phyloP scores from a whole-genome alignment of 129 eudicot species.

The Erigeron canadensis region DNA sequence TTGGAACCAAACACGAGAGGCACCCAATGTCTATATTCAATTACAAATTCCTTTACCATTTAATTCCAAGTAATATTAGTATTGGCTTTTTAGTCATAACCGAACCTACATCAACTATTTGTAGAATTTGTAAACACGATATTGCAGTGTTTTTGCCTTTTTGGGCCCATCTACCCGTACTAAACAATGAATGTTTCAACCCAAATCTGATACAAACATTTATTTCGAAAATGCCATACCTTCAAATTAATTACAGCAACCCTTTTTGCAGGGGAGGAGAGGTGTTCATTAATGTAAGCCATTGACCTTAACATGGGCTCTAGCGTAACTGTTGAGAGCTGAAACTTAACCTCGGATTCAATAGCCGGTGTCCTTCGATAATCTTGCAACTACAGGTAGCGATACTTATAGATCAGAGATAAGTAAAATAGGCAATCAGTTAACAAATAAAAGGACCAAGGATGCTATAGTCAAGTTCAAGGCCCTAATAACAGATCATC shows the following conservation, averaged over 20 bases:
- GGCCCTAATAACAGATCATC: neutral
- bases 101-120: neutral
- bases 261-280: constrained; percentile 71
- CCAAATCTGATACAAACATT: neutral
- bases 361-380: constrained; percentile 64
- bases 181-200: neutral
- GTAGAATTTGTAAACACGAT: neutral
- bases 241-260: constrained; percentile 86
- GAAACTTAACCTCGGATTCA: constrained; percentile 92
- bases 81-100: neutral
- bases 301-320: constrained; percentile 97
- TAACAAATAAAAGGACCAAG: neutral
- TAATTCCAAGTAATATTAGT: neutral
- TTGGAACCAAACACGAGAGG: neutral
- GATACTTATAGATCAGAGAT: constrained; percentile 14
- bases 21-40: neutral
- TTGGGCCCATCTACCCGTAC: neutral
- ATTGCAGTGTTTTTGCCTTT: neutral
- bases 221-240: constrained; percentile 46
- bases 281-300: constrained; percentile 88
- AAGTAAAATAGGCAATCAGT: neutral
- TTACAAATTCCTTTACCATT: neutral
- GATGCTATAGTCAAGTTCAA: neutral
- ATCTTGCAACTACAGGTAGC: constrained; percentile 70
- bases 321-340: constrained; percentile 66